Percentiles rank a stretch among this genome's conserved stretches.
phyloP scores from a whole-genome alignment of 805 yeast genomes.

The Zygosaccharomyces rouxii region DNA sequence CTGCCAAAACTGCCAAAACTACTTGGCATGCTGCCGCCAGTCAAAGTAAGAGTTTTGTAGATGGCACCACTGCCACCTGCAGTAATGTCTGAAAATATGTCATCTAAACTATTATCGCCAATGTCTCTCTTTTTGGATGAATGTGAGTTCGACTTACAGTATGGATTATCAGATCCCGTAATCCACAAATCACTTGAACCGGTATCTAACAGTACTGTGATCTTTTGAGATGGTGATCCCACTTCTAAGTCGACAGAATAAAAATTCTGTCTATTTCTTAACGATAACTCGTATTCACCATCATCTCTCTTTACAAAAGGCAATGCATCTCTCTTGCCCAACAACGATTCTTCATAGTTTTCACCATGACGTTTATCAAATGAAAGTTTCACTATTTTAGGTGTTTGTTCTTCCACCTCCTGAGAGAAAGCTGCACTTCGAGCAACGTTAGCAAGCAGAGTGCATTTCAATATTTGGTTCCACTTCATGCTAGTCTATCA shows the following conservation, averaged over 20 bases:
- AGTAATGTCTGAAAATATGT: background rate
- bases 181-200: conserved; percentile 70
- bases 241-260: conserved; percentile 44
- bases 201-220: conserved; percentile 62
- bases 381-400: conserved; percentile 11
- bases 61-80: background rate
- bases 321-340: background rate
- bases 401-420: background rate
- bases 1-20: background rate
- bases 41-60: background rate
- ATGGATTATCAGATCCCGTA: conserved; percentile 45
- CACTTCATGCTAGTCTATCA: background rate
- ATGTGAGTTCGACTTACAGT: conserved; percentile 28
- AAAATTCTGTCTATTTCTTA: conserved; percentile 41
- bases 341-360: conserved; percentile 12
- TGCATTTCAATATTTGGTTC: background rate
- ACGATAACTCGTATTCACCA: conserved; percentile 12
- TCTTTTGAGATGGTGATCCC: conserved; percentile 56
- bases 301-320: background rate
- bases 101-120: background rate
- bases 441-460: background rate
- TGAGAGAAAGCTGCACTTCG: background rate
- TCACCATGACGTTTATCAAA: conserved; percentile 28
- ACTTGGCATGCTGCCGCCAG: background rate
- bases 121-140: background rate